phyloP scores from a whole-genome alignment of 129 eudicot genomes.

The Tanacetum coccineum region DNA sequence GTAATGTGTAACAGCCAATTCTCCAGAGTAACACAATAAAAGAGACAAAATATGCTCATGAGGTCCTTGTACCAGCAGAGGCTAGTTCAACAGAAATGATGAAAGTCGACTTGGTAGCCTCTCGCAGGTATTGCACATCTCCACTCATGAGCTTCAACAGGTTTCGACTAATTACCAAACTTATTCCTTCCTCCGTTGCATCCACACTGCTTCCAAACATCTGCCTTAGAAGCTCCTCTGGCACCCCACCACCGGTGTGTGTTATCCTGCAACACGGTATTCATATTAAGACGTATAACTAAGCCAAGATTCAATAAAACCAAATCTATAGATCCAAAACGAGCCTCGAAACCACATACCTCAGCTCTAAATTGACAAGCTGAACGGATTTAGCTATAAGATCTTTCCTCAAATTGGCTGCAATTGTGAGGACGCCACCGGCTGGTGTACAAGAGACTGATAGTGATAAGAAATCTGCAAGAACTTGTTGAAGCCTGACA shows the following conservation, averaged over 20 bases:
- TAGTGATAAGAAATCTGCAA: conserved; percentile 73
- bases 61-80: conserved; percentile 35
- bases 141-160: conserved; percentile 93
- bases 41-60: conserved; percentile 3
- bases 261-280: conserved; percentile 51
- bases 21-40: not conserved
- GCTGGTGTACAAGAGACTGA: conserved; percentile 61
- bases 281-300: not conserved
- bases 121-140: conserved; percentile 81
- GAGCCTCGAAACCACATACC: conserved; percentile 32
- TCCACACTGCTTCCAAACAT: conserved; percentile 74
- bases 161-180: conserved; percentile 75
- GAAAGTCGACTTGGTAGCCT: conserved; percentile 72
- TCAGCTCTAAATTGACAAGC: conserved; percentile 80
- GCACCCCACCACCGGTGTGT: conserved; percentile 82
- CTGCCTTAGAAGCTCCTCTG: conserved; percentile 63
- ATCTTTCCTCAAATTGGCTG: conserved; percentile 55
- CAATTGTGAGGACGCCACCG: conserved; percentile 64
- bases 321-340: not conserved
- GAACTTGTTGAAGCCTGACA: conserved; percentile 82
- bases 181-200: conserved; percentile 74
- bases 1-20: conserved; percentile 4
- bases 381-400: conserved; percentile 61
- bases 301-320: not conserved
- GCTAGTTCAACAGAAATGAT: conserved; percentile 83